Evolutionary conservation across 345 rosid species (phyloP).

Genomic region (Erysimum cheiranthoides): DNA sequence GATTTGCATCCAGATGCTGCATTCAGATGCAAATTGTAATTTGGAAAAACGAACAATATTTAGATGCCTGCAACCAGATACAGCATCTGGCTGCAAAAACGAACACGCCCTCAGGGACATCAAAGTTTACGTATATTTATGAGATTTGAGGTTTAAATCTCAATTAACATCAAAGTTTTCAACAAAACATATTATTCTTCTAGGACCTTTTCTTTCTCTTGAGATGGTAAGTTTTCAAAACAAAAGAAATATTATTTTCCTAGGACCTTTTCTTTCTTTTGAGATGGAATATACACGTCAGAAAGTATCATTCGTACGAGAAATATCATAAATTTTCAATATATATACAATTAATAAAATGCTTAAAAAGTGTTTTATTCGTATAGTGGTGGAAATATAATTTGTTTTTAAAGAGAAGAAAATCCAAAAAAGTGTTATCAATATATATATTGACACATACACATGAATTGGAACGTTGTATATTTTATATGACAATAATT

Average conservation of each 20-base stretch:
- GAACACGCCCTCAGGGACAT: no score
- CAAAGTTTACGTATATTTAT: no score
- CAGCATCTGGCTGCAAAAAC: no score
- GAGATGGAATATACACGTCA: constrained; percentile 13
- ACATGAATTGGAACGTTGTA: background rate
- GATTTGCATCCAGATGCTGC: no score
- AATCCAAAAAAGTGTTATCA: background rate
- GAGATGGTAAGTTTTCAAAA: background rate
- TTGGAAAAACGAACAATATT: no score
- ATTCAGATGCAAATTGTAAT: no score
- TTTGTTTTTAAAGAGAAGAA: background rate
- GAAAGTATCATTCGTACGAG: constrained; percentile 7
- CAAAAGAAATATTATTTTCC: background rate
- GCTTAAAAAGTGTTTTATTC: background rate
- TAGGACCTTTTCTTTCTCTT: background rate
- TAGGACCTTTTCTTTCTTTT: background rate
- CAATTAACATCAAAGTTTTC: background rate
- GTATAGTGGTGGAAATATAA: background rate
- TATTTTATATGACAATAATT: background rate
- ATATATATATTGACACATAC: background rate
- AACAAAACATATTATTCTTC: background rate
- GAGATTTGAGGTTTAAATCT: background rate
- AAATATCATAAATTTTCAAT: background rate
- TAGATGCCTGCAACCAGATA: no score
- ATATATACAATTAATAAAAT: background rate